Percentiles rank a stretch among this genome's conserved stretches.
Conservation (phyloP, 495 filamentous ascomycete species). For the Lasiosphaeria ovina region DNA sequence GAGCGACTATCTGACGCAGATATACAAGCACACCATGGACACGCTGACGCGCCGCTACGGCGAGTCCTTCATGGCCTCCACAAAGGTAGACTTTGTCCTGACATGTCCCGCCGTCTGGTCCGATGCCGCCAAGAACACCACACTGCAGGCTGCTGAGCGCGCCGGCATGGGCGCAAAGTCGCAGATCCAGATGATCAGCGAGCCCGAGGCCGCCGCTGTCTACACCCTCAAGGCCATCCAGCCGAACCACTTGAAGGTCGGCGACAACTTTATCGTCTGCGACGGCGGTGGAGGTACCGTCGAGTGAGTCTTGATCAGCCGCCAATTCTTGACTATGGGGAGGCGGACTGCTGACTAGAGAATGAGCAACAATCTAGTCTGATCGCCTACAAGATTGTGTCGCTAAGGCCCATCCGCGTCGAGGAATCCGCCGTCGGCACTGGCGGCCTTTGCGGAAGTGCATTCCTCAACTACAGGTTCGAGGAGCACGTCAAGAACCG, state of each 20-base stretch:
- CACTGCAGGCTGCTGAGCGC: slow-evolving; percentile 60
- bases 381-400: slow-evolving; percentile 66
- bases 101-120: slow-evolving; percentile 83
- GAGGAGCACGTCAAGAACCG: slow-evolving; percentile 62
- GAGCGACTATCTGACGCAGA: slow-evolving; percentile 66
- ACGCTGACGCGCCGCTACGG: slow-evolving; percentile 65
- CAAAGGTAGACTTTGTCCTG: slow-evolving; percentile 64
- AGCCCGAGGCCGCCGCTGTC: slow-evolving; percentile 74
- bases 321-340: slow-evolving; percentile 19
- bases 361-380: slow-evolving; percentile 39
- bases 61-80: slow-evolving; percentile 58
- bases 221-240: slow-evolving; percentile 67
- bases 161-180: slow-evolving; percentile 63
- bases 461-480: slow-evolving; percentile 69
- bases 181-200: slow-evolving; percentile 65
- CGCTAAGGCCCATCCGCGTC: slow-evolving; percentile 56
- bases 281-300: slow-evolving; percentile 80
- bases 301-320: slow-evolving; percentile 37
- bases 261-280: slow-evolving; percentile 71
- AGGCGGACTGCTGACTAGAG: slow-evolving; percentile 21
- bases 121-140: slow-evolving; percentile 68
- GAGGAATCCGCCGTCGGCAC: slow-evolving; percentile 66
- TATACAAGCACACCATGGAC: slow-evolving; percentile 71
- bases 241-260: slow-evolving; percentile 60
- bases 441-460: slow-evolving; percentile 64